Base-by-base conservation (phyloP, 176 grass and related monocot species). In the Zizania latifolia region DNA sequence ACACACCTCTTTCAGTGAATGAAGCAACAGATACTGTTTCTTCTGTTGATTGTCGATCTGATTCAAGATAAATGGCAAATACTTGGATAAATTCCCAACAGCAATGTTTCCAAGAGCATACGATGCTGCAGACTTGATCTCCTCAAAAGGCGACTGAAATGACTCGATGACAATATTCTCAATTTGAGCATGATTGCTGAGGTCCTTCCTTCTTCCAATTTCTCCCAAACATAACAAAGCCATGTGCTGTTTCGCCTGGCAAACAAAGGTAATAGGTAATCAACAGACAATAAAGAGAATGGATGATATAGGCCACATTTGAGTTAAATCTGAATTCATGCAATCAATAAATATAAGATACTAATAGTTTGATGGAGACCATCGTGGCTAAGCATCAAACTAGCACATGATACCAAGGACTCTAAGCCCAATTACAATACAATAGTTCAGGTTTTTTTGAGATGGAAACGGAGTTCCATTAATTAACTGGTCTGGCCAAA, bases 11-110 rank as follows among this genome's bases (percentile, higher is more conserved):
- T 96, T 96, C 70, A 96, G 87, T 50, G 93, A 96, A 87, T 96
- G 93, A 66, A 96, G 93, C 81, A 96, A 68, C 21, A 96, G 78
- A 64, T 96, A 96, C 60, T 96, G 93, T 65, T 96, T 92, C 84
- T 96, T 96, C 75, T 96, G 93, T 76, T 96, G 93, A 85, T 96
- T 89, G 79, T 96, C 89, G 51, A 96, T 96, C 83, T 96, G 93
- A 79, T 96, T 83, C 69, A 96, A 80, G 32, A 96, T 96, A 74
- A 96, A 96, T 24, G 93, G 93, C 33, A 96, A 84, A 86, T 96
- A 96, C 85, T 89, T 96, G 30, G 89, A 89, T 17, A 96, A 70
- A 79, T 96, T 96, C 62, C 93, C 93, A 78, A 96, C 93, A 77
- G 93, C 93, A 73, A 96, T 96, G 60, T 92, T 96, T 70, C 93